Percentiles rank a stretch among this genome's conserved stretches.
phyloP scores from a whole-genome alignment of 768 basidiomycete species.

The Suillus tomentosus region DNA sequence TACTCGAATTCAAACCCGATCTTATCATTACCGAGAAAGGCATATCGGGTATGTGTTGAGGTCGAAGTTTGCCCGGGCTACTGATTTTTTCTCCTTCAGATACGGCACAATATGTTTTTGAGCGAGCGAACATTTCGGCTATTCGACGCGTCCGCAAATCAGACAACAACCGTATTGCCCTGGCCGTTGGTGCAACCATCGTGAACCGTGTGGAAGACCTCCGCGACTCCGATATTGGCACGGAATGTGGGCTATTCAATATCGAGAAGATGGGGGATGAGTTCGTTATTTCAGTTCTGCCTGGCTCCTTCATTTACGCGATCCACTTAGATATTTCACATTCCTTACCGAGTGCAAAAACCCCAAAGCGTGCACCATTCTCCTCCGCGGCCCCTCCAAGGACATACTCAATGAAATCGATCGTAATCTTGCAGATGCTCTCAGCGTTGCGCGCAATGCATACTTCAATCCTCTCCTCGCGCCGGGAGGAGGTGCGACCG shows the following conservation, averaged over 20 bases:
- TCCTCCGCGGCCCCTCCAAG: slow-evolving; percentile 96
- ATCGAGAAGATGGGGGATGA: slow-evolving; percentile 98
- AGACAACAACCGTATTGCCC: slow-evolving; percentile 97
- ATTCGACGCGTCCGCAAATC: slow-evolving; percentile 97
- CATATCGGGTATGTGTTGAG: slow-evolving; percentile 70
- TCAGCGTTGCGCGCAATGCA: slow-evolving; percentile 95
- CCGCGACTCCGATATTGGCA: slow-evolving; percentile 89
- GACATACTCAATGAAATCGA: slow-evolving; percentile 99
- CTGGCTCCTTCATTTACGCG: slow-evolving; percentile 5
- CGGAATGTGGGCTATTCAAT: slow-evolving; percentile 92
- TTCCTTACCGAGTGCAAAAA: slow-evolving; percentile 90
- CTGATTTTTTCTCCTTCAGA: slow-evolving; percentile 47
- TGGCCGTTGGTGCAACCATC: slow-evolving; percentile 94
- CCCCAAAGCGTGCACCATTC: slow-evolving; percentile 97
- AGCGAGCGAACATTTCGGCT: slow-evolving; percentile 87
- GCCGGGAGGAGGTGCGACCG: slow-evolving; percentile 95
- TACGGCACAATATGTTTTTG: slow-evolving; percentile 88
- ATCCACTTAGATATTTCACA: slow-evolving; percentile 80
- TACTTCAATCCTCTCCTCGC: slow-evolving; percentile 94
- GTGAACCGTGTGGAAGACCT: slow-evolving; percentile 96
- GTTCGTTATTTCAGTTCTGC: slow-evolving; percentile 35
- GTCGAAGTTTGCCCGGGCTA: not conserved
- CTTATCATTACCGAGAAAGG: slow-evolving; percentile 98
- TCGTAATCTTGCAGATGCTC: slow-evolving; percentile 95
- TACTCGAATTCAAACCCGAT: slow-evolving; percentile 94